Conservation (phyloP, 2,329 filamentous ascomycete genomes). For the Alternaria solani region DNA sequence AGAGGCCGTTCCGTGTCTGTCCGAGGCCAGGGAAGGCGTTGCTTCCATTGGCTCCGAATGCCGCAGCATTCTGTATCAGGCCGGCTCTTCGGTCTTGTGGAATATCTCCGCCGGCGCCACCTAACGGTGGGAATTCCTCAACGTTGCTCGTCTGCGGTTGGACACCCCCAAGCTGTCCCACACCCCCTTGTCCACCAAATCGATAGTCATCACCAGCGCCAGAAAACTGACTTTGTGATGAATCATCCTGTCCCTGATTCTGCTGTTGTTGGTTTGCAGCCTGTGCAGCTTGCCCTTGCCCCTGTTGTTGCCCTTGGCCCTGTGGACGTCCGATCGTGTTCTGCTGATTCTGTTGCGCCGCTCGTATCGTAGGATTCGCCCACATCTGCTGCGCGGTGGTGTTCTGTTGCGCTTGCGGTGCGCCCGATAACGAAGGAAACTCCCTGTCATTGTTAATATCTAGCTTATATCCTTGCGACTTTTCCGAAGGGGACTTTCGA, state of each 20-base stretch:
- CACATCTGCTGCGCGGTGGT: slow-evolving; percentile 62
- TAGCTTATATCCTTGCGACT: slow-evolving; percentile 23
- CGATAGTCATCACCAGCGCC: slow-evolving; percentile 64
- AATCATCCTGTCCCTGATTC: slow-evolving; percentile 51
- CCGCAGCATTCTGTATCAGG: slow-evolving; percentile 60
- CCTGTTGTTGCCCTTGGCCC: slow-evolving; percentile 42
- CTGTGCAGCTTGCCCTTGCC: slow-evolving; percentile 44
- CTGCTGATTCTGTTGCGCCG: slow-evolving; percentile 62
- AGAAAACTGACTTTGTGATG: slow-evolving; percentile 60
- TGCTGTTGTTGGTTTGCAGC: slow-evolving; percentile 55
- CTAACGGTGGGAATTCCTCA: slow-evolving; percentile 68
- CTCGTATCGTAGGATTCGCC: slow-evolving; percentile 65
- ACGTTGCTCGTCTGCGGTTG: slow-evolving; percentile 66
- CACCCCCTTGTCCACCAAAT: slow-evolving; percentile 64
- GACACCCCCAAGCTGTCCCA: slow-evolving; percentile 58
- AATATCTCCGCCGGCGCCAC: slow-evolving; percentile 61
- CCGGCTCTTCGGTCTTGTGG: slow-evolving; percentile 60
- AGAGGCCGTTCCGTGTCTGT: slow-evolving; percentile 55
- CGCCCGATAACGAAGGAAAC: slow-evolving; percentile 68
- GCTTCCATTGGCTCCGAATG: slow-evolving; percentile 50
- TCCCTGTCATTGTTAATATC: slow-evolving; percentile 57
- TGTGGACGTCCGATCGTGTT: slow-evolving; percentile 63
- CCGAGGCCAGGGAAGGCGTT: slow-evolving; percentile 53
- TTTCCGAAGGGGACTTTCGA: neutral
- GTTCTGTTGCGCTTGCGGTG: slow-evolving; percentile 64